Percentiles rank a stretch among this genome's conserved stretches.
Conservation (phyloP, 1,139 yeast genomes). For the Suhomyces taliae region DNA sequence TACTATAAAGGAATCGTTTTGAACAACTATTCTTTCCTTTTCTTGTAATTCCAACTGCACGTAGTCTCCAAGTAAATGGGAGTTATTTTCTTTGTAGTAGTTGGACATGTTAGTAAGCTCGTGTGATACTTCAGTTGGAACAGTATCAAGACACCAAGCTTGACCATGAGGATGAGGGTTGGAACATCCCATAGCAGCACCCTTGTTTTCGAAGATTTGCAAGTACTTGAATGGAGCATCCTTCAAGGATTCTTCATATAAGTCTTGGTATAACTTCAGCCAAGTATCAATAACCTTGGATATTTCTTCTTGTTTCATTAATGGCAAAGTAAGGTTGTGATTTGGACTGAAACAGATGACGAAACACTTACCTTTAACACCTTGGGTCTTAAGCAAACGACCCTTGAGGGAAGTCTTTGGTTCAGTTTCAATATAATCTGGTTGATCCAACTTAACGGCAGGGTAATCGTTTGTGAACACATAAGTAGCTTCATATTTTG, state of each 20-base stretch:
- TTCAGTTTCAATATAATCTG: conserved; percentile 34
- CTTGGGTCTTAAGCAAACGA: conserved; percentile 53
- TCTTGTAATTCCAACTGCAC: conserved; percentile 57
- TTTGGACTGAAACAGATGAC: conserved; percentile 78
- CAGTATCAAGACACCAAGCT: conserved; percentile 70
- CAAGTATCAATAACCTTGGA: conserved; percentile 56
- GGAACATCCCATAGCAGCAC: conserved; percentile 80
- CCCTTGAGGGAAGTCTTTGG: conserved; percentile 28
- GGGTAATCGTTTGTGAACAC: conserved; percentile 70
- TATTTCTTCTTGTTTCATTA: conserved; percentile 51
- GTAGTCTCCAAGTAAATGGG: conserved; percentile 64
- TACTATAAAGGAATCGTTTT: conserved; percentile 65
- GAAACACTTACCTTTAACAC: conserved; percentile 67
- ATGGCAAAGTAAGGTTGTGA: conserved; percentile 66
- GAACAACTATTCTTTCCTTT: conserved; percentile 52
- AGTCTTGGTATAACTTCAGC: conserved; percentile 51
- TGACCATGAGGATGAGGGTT: conserved; percentile 83
- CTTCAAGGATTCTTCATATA: conserved; percentile 38
- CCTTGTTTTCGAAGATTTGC: conserved; percentile 78
- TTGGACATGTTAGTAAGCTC: conserved; percentile 54
- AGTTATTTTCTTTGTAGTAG: conserved; percentile 45
- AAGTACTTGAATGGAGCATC: conserved; percentile 56
- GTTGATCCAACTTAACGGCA: conserved; percentile 64
- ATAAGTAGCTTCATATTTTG: conserved; percentile 57
- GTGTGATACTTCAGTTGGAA: conserved; percentile 68